Evolutionary conservation across 805 yeast species (phyloP), one percentile per base, ranked within the genome.

Genomic region (Saturnispora hagleri): DNA sequence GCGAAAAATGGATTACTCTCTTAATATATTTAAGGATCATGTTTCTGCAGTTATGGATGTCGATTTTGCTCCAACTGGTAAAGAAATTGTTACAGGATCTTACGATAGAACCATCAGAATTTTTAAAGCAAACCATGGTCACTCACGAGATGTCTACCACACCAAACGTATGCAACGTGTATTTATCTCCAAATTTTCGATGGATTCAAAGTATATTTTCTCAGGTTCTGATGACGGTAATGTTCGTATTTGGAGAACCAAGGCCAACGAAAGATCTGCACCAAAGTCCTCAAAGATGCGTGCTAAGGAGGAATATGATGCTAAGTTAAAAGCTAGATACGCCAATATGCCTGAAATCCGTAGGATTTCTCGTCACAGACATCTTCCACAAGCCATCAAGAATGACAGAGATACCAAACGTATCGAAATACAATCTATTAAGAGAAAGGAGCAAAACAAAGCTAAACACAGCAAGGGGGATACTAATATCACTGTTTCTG

Each of bases 91-190:
- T 5, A 85, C 97, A 1, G 97, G 97, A 17, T 86, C 97, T 0
- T 93, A 91, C 66, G 99, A 93, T 69, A 86, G 89, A 62, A 89
- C 98, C 1, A 78, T 93, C 31, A 76, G 99, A 59, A 81, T 93
- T 18, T 93, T 71, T 69, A 81, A 81, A 50, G 53, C 62, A 44
- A 55, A 66, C 46, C 86, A 85, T 56, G 98, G 99, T 36, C 98
- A 91, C 68, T 86, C 96, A 5, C 76, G 97, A 56, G 99, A 93
- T 62, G 77, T 95, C 43, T 93, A 93, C 67, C 99, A 93, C 63
- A 93, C 99, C 13, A 89, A 89, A 72, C 80, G 99, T 65, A 93
- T 93, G 99, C 99, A 93, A 71, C 84, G 91, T 54, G 86, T 93
- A 10, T 88, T 89, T 68, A 78, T 86, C 52, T 88, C 84, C 41